Base-by-base conservation (phyloP, 2,329 filamentous ascomycete species). In the Colletotrichum lini region DNA sequence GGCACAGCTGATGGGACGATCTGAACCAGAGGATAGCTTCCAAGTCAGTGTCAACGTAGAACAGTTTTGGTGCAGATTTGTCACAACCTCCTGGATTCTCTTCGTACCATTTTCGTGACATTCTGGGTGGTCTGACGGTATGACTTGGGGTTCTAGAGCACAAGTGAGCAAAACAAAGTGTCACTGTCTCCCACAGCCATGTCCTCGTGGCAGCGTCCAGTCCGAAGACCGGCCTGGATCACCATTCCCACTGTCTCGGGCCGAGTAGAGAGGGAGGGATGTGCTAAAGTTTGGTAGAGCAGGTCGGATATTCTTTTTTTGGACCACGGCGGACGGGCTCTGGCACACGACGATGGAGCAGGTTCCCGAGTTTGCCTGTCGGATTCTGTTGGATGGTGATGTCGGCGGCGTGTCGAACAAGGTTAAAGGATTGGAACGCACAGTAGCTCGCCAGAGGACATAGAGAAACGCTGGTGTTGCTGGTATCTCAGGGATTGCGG, bases 241-340 rank as follows among this genome's bases (percentile, higher is more conserved):
- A 45, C 42, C 50, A 56, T 57, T 61, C 49, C 35, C 68, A 62
- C 64, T 40, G 54, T 66, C 54, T 66, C 67, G 62, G 62, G 5
- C 40, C 62, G 54, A 66, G 38, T 35, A 62, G 30, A 18, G 21
- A 56, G 35, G 26, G 57, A 23, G 35, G 35, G 12, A 4, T 21
- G 45, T 13, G 21, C n/a, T 13, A 54, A 44, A 18, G 8, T 42
- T 26, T 45, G 5, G 21, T 3, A 21, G 18, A 26, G 7, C 10
- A 50, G 63, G n/a, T 40, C 18, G 40, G 2, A 38, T 16, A 15
- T 56, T 45, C 49, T 45, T 49, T 16, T 54, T 54, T n/a, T 40
- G 15, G 23, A 35, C 38, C 10, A 9, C 12, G 23, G 18, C 23
- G 15, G 16, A 42, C 7, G 7, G 38, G 40, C 49, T 30, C 30